Percentiles rank a stretch among this genome's conserved stretches.
Evolutionary conservation across 163 green algal genomes (phyloP).

Genomic region (Coccomyxa subellipsoidea): DNA sequence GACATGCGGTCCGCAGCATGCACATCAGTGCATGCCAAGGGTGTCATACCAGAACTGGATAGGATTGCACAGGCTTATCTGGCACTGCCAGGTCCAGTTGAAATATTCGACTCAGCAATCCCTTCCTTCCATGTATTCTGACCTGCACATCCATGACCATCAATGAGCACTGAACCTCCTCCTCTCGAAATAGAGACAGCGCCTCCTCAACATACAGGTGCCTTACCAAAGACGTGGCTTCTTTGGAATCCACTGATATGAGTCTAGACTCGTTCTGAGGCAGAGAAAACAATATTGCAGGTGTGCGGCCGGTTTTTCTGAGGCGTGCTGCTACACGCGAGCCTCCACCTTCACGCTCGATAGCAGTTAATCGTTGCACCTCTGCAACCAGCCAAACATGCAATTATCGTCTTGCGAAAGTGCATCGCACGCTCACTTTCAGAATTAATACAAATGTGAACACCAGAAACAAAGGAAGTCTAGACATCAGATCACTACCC

Average conservation of each 20-base stretch:
- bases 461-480: not conserved
- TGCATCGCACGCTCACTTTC: too few relatives aligned
- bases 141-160: not conserved
- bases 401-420: too few relatives aligned
- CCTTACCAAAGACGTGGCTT: constrained; percentile 5
- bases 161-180: too few relatives aligned
- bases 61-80: not conserved
- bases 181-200: too few relatives aligned
- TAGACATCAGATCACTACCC: not conserved
- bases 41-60: not conserved
- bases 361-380: not conserved
- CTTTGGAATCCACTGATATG: constrained; percentile 7
- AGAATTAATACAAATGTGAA: too few relatives aligned
- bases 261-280: constrained; percentile 6
- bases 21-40: too few relatives aligned
- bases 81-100: not conserved
- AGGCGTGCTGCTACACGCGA: not conserved
- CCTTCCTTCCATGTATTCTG: not conserved
- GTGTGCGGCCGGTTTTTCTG: constrained; percentile 1
- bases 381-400: not conserved
- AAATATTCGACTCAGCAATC: not conserved
- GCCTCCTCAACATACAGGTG: too few relatives aligned
- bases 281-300: constrained; percentile 11
- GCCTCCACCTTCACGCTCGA: not conserved
- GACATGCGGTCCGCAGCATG: too few relatives aligned